These are phyloP conservation scores for Canariomyces notabilis DNA, from an alignment of 2,329 filamentous ascomycete genomes.

Conservation along the genomic window DNA sequence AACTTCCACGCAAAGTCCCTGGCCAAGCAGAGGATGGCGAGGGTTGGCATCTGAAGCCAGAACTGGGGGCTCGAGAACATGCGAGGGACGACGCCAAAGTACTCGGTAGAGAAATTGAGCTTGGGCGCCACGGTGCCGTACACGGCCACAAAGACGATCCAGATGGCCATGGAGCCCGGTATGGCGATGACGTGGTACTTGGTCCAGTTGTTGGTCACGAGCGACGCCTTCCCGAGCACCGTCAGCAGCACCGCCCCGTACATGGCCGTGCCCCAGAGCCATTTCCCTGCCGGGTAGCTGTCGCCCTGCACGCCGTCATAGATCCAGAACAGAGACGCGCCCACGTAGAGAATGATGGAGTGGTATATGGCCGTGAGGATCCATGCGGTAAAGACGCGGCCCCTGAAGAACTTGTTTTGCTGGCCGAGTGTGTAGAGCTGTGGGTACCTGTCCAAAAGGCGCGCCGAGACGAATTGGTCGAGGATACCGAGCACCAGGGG, in stretches of 20 bases:
- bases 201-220: constrained; percentile 97
- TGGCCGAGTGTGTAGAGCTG: constrained; percentile 93
- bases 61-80: constrained; percentile 80
- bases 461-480: constrained; percentile 94
- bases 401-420: constrained; percentile 86
- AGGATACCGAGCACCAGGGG: constrained; percentile 93
- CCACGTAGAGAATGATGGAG: constrained; percentile 86
- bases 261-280: constrained; percentile 95
- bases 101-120: constrained; percentile 75
- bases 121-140: constrained; percentile 85
- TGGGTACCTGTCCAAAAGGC: constrained; percentile 88
- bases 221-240: constrained; percentile 86
- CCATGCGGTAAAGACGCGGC: constrained; percentile 90
- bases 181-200: constrained; percentile 97
- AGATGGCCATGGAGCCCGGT: constrained; percentile 85
- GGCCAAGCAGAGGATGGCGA: constrained; percentile 76
- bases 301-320: constrained; percentile 73
- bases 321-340: constrained; percentile 74
- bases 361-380: constrained; percentile 93
- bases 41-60: constrained; percentile 80
- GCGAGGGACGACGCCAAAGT: constrained; percentile 74
- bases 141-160: constrained; percentile 82
- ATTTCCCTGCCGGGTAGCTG: constrained; percentile 82
- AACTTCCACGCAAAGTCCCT: constrained; percentile 98
- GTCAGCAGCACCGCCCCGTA: constrained; percentile 93